These are phyloP conservation scores for Plasmodium blacklocki DNA, from an alignment of 169 alveolate species.

Conservation along the genomic window DNA sequence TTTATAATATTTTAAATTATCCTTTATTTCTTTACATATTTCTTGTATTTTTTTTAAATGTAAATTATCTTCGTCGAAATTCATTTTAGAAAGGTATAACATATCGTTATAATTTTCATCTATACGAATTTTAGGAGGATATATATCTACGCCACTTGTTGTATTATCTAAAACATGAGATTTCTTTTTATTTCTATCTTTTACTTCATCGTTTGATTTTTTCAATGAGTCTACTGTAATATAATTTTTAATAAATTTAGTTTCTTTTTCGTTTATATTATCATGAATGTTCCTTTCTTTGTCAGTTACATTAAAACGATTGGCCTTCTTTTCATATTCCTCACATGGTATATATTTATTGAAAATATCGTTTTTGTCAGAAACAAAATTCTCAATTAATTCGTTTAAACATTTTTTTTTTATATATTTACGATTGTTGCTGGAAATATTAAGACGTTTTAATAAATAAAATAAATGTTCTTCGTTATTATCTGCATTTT, in stretches of 20 bases:
- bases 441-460: constrained; percentile 11
- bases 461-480: constrained; percentile 43
- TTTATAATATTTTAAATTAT: constrained; percentile 61
- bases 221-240: not conserved
- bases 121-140: constrained; percentile 1
- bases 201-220: not conserved
- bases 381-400: constrained; percentile 17
- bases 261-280: not conserved
- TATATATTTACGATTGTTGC: not conserved
- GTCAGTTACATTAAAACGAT: no score
- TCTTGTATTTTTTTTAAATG: constrained; percentile 62
- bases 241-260: not conserved
- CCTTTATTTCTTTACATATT: constrained; percentile 20
- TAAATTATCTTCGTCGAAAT: constrained; percentile 12
- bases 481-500: constrained; percentile 6
- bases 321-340: not conserved
- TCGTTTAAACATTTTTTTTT: constrained; percentile 38
- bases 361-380: constrained; percentile 11
- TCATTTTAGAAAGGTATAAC: constrained; percentile 23
- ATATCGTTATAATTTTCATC: constrained; percentile 36
- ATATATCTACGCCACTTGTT: not conserved
- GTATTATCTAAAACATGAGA: not conserved
- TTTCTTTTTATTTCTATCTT: not conserved
- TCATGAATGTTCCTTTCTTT: not conserved
- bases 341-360: constrained; percentile 39